Base-by-base conservation (phyloP, 176 grass and related monocot species). In the Cymbopogon citratus region DNA sequence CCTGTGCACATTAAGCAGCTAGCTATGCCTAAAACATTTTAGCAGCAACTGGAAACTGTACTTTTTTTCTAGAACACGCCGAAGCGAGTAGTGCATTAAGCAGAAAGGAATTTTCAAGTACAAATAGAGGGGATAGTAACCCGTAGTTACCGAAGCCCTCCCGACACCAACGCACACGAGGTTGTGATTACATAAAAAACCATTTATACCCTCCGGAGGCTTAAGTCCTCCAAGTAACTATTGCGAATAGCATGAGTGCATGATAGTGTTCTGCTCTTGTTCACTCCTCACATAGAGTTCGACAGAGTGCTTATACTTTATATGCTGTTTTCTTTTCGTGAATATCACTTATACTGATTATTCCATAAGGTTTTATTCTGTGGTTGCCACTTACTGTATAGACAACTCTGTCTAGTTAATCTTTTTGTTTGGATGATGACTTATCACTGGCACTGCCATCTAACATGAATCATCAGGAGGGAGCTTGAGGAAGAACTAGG, bases 401-500 rank as follows among this genome's bases (percentile, higher is more conserved):
- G 2, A 52, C 16, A 12, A 28, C n/a, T 65, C 15, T 83, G 1
- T 66, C 19, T 61, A 46, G 64, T 11, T 15, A 41, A 18, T 27
- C 48, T 9, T 2, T 66, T 38, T 79, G 14, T 67, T 59, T 24
- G 23, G 29, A 69, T 73, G 39, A 52, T 21, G 29, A 33, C 74
- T 81, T 77, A 28, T 85, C 72, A 77, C 71, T 34, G 59, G 34
- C 56, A 11, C 16, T 77, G 6, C 9, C 52, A 77, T 77, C n/a
- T 78, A 57, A 11, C 64, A 59, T 89, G 54, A 18, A 65, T 81
- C 33, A 78, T 82, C 82, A 98, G 95, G 92, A 92, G 95, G 90
- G 95, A 98, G 56, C 88, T 98, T 31, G 54, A 89, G 29, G 95
- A 98, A 92, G 95, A 98, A 62, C 84, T 94, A 79, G 95, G 95